phyloP scores from a whole-genome alignment of 2,329 filamentous ascomycete genomes.

The Xylaria sp. region DNA sequence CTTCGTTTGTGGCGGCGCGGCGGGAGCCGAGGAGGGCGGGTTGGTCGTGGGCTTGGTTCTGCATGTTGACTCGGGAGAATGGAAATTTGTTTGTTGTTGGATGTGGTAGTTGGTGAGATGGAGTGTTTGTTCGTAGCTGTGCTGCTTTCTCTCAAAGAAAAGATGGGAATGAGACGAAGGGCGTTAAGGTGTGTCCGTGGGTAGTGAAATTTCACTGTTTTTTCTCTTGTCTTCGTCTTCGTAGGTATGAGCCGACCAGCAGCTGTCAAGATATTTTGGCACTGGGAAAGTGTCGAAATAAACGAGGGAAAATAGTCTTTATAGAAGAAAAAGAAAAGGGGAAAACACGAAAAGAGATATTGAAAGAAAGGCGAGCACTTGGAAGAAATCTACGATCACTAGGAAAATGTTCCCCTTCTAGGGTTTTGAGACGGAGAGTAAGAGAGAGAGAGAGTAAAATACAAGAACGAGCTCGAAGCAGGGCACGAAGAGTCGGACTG shows the following conservation, averaged over 20 bases:
- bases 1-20: conserved; percentile 42
- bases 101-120: background rate
- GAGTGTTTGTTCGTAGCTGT: too few species aligned
- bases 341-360: conserved; percentile 6
- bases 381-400: conserved; percentile 23
- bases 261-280: conserved; percentile 17
- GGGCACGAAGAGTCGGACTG: conserved; percentile 16
- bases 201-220: background rate
- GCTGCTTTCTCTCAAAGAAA: background rate
- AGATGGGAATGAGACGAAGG: too few species aligned
- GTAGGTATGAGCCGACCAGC: conserved; percentile 29
- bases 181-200: background rate
- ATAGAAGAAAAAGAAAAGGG: conserved; percentile 3
- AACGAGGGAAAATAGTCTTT: conserved; percentile 12
- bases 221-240: conserved; percentile 21
- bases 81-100: background rate
- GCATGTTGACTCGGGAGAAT: conserved; percentile 15
- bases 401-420: conserved; percentile 19
- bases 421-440: conserved; percentile 16
- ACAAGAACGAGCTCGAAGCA: conserved; percentile 16
- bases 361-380: conserved; percentile 22
- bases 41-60: conserved; percentile 23
- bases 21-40: conserved; percentile 31
- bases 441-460: background rate
- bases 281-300: background rate